Evolutionary conservation across 352 stramenopile genomes (phyloP).

Genomic region (Globisporangium camurandrum): DNA sequence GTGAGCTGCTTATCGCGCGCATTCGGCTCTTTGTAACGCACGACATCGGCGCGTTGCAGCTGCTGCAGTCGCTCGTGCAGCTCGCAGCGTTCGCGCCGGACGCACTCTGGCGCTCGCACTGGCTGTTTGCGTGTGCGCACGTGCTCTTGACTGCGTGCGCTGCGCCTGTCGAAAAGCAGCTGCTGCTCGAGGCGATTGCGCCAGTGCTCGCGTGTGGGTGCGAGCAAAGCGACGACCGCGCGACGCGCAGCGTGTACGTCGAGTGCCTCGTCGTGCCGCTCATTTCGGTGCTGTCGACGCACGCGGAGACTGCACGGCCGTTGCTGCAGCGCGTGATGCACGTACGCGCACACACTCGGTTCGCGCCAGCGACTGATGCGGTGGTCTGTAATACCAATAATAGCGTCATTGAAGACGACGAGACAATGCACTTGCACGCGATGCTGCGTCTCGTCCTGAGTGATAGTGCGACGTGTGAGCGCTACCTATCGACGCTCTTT

Average conservation of each 20-base stretch:
- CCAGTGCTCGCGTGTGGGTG: conserved; percentile 21
- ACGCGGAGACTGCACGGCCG: conserved; percentile 17
- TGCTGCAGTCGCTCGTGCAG: conserved; percentile 36
- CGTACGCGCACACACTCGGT: conserved; percentile 18
- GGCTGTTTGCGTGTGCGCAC: conserved; percentile 30
- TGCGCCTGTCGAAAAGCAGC: conserved; percentile 24
- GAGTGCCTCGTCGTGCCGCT: conserved; percentile 54
- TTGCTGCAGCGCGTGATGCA: conserved; percentile 34
- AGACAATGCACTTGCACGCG: conserved; percentile 18
- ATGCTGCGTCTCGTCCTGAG: conserved; percentile 29
- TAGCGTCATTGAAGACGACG: neutral
- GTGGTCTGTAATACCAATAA: neutral
- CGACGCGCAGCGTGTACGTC: conserved; percentile 31
- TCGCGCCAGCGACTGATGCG: conserved; percentile 1
- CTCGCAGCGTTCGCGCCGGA: conserved; percentile 20
- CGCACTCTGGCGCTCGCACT: conserved; percentile 26
- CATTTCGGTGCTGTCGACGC: conserved; percentile 30
- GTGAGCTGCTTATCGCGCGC: conserved; percentile 10
- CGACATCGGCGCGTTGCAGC: conserved; percentile 25
- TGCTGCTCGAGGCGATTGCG: conserved; percentile 32
- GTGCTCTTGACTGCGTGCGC: conserved; percentile 23
- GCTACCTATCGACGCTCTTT: conserved; percentile 41
- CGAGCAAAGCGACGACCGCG: neutral
- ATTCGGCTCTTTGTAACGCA: conserved; percentile 20
- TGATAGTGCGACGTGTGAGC: conserved; percentile 11